Base-by-base conservation (phyloP, 2,329 filamentous ascomycete genomes). In the Botrytis aclada region DNA sequence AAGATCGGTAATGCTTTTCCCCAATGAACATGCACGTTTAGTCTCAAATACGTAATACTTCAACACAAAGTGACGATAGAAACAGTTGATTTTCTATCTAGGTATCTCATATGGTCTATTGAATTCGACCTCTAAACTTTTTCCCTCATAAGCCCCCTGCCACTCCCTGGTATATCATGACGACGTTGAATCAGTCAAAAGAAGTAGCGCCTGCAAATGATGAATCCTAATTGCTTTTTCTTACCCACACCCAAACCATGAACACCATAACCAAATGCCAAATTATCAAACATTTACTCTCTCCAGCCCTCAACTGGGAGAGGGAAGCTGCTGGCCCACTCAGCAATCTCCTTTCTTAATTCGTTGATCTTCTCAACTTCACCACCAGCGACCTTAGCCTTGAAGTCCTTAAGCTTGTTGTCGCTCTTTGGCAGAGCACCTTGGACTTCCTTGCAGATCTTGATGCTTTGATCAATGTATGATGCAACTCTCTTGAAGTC, bases 391-490 rank as follows among this genome's bases (percentile, higher is more conserved):
- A 97, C 93, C 89, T 94, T 95, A 82, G 90, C 90, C 88, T 95
- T 97, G 92, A 99, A 98, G 88, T 99, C 96, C 91, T 98, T 98
- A 84, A 97, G 93, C 90, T 97, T 98, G 90, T 98, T 99, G 81
- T 93, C 94, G 84, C 96, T 93, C 90, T 98, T 98, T 83, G 96
- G 95, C 37, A 98, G 89, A 76, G 88, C 86, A 74, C 82, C 87
- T 87, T 98, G 96, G 79, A 97, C 87, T 81, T 95, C 90, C 88
- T 94, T 94, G 88, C 92, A 93, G 81, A 98, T 88, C 86, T 93
- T 93, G 88, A 98, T 93, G 83, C 90, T 88, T 81, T 91, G 88
- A 83, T 97, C 93, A 79, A 98, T 97, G 88, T 97, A 98, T 78
- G 85, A 83, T 77, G 92, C 95, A 76, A 99, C 95, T 78, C 92